phyloP scores from a whole-genome alignment of 163 green algal genomes.

The Prototheca wickerhamii region DNA sequence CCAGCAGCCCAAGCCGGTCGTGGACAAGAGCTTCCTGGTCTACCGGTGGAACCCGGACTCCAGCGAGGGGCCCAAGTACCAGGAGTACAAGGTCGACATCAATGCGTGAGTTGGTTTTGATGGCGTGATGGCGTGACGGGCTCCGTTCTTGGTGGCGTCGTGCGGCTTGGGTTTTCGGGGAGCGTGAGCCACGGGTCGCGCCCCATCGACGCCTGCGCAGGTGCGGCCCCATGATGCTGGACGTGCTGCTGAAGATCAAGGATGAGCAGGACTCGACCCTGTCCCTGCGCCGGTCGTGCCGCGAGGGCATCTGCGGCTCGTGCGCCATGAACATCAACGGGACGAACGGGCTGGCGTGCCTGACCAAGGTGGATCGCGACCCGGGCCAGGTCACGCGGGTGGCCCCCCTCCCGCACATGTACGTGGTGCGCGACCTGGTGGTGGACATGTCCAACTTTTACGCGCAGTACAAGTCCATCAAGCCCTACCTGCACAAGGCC shows the following conservation, averaged over 20 bases:
- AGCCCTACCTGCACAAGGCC: constrained; percentile 82
- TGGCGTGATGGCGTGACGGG: constrained; percentile 1
- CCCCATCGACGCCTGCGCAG: constrained; percentile 34
- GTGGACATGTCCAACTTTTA: constrained; percentile 99
- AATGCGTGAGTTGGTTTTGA: constrained; percentile 56
- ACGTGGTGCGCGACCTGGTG: constrained; percentile 82
- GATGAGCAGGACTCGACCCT: constrained; percentile 91
- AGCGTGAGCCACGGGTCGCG: no score
- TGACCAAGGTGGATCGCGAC: constrained; percentile 76
- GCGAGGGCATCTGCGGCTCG: constrained; percentile 96
- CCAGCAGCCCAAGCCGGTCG: constrained; percentile 36
- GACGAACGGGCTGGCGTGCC: constrained; percentile 92
- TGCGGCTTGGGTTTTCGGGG: not conserved
- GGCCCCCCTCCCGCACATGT: constrained; percentile 92
- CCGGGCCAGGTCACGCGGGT: constrained; percentile 50
- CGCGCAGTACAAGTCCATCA: constrained; percentile 97
- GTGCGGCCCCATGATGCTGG: constrained; percentile 97
- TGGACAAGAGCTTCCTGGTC: constrained; percentile 52
- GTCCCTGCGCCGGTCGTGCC: constrained; percentile 78
- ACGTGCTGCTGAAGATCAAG: constrained; percentile 98
- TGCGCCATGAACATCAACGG: constrained; percentile 99
- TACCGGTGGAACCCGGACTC: constrained; percentile 80
- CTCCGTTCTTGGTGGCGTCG: not conserved
- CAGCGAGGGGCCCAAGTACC: constrained; percentile 69
- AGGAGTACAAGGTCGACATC: constrained; percentile 92